Percentiles rank a stretch among this genome's conserved stretches.
Evolutionary conservation across 371 early-diverging fungal genomes (phyloP).

Genomic region (Gilbertella persicaria): DNA sequence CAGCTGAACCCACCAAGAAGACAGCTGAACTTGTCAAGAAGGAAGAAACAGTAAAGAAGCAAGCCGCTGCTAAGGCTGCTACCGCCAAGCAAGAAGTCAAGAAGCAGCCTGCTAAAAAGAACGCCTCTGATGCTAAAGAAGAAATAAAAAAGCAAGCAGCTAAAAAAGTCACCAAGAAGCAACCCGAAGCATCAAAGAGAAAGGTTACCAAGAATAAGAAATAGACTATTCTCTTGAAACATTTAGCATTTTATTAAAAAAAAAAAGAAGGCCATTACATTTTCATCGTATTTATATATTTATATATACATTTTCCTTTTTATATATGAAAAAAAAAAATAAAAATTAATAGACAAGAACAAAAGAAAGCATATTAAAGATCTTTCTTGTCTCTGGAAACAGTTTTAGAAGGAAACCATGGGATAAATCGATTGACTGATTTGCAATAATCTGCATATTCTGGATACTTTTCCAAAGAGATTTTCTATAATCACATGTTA

Average conservation of each 20-base stretch:
- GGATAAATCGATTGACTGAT: slow-evolving; percentile 65
- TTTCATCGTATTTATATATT: slow-evolving; percentile 4
- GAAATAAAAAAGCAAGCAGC: no score
- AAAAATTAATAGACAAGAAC: neutral
- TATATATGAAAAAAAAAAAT: neutral
- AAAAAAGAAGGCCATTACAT: neutral
- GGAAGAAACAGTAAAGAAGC: no score
- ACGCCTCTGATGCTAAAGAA: no score
- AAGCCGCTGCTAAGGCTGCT: no score
- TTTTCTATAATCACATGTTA: slow-evolving; percentile 26
- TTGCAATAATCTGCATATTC: slow-evolving; percentile 68
- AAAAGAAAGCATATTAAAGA: neutral
- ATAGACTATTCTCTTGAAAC: no score
- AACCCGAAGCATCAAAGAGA: no score
- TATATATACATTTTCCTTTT: neutral
- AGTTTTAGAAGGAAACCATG: slow-evolving; percentile 42
- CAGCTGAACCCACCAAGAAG: slow-evolving; percentile 8
- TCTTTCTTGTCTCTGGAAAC: slow-evolving; percentile 5
- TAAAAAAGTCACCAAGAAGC: slow-evolving; percentile 17
- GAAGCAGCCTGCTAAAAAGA: no score
- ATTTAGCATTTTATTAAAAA: no score
- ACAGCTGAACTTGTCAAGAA: no score
- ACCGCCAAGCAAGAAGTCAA: no score
- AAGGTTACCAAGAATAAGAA: slow-evolving; percentile 9
- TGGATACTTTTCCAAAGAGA: slow-evolving; percentile 72